A percentile compares a stretch with the other conserved stretches of the same genome.
phyloP scores from a whole-genome alignment of 2,329 filamentous ascomycete genomes.

The Mariannaea sp. region DNA sequence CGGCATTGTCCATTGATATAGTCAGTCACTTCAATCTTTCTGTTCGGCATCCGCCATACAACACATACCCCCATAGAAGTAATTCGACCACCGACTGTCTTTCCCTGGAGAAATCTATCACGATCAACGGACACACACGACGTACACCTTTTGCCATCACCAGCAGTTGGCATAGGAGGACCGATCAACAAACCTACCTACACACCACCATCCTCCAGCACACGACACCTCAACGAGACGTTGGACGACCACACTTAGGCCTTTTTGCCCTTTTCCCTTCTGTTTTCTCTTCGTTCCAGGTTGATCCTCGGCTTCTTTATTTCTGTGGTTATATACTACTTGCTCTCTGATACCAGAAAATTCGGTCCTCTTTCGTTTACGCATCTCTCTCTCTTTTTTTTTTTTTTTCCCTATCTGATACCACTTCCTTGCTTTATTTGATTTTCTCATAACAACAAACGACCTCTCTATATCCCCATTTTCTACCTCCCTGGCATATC shows the following conservation, averaged over 20 bases:
- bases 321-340: slow-evolving; percentile 39
- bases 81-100: slow-evolving; percentile 2
- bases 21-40: slow-evolving; percentile 30
- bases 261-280: slow-evolving; percentile 29
- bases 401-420: slow-evolving; percentile 28
- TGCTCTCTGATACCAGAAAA: slow-evolving; percentile 29
- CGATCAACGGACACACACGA: not conserved
- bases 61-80: slow-evolving; percentile 22
- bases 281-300: slow-evolving; percentile 49
- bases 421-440: slow-evolving; percentile 20
- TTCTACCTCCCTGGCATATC: slow-evolving; percentile 10
- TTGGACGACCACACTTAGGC: slow-evolving; percentile 35
- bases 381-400: not conserved
- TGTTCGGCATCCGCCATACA: slow-evolving; percentile 38
- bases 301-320: slow-evolving; percentile 61
- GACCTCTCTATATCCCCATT: slow-evolving; percentile 6
- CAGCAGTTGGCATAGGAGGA: slow-evolving; percentile 1
- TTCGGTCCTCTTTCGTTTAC: slow-evolving; percentile 24
- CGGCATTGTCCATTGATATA: slow-evolving; percentile 37
- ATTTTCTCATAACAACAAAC: slow-evolving; percentile 10
- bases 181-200: not conserved
- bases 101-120: not conserved
- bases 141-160: not conserved
- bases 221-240: slow-evolving; percentile 29
- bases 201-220: slow-evolving; percentile 16